These are phyloP conservation scores for Claviceps arundinis DNA, from an alignment of 2,329 filamentous ascomycete genomes.

Conservation along the genomic window DNA sequence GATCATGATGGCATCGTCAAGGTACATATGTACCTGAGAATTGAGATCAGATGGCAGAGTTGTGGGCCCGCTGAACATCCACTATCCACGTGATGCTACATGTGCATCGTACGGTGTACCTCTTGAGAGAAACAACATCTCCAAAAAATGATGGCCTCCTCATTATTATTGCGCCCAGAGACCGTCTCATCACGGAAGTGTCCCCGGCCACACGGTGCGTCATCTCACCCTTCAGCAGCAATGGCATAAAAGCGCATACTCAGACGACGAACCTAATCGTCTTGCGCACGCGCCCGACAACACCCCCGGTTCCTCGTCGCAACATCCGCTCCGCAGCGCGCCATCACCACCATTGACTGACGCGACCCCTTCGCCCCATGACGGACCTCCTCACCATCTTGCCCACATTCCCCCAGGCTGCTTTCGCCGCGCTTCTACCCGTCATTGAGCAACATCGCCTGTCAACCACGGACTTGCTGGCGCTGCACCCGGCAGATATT, in stretches of 20 bases:
- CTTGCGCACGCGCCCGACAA: neutral
- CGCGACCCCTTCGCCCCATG: conserved; percentile 36
- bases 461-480: conserved; percentile 72
- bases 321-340: neutral
- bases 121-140: too few relatives aligned
- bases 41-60: too few relatives aligned
- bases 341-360: neutral
- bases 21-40: too few relatives aligned
- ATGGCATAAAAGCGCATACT: neutral
- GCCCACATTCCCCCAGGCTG: conserved; percentile 60
- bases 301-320: neutral
- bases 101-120: too few relatives aligned
- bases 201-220: neutral
- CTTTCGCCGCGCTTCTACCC: conserved; percentile 62
- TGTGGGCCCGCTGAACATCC: too few relatives aligned
- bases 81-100: too few relatives aligned
- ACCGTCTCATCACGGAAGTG: too few relatives aligned
- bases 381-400: conserved; percentile 76
- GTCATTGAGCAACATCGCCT: conserved; percentile 67
- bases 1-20: too few relatives aligned
- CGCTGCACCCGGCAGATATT: conserved; percentile 68
- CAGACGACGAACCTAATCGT: neutral
- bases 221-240: neutral
- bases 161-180: too few relatives aligned
- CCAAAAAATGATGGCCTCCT: too few relatives aligned